Percentiles rank a stretch among this genome's conserved stretches.
phyloP scores from a whole-genome alignment of 129 eudicot species.

The Chrysanthemum makinoi region DNA sequence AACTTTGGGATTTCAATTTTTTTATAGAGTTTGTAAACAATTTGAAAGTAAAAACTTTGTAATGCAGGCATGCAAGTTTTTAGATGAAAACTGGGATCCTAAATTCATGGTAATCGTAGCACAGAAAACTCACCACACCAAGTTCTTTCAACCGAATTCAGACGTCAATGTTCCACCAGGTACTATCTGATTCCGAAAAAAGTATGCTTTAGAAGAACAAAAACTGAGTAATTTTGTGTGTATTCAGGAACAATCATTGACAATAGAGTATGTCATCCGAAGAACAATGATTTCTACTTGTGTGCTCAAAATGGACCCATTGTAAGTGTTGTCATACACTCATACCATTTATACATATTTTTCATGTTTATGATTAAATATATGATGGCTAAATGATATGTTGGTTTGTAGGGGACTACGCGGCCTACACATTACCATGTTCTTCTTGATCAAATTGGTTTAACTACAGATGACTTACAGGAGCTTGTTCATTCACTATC shows the following conservation, averaged over 20 bases:
- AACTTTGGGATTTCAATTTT: background rate
- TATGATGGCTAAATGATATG: background rate
- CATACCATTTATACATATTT: background rate
- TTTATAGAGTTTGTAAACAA: background rate
- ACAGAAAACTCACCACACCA: conserved; percentile 80
- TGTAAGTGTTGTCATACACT: conserved; percentile 53
- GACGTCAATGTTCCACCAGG: conserved; percentile 81
- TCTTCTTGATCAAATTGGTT: conserved; percentile 62
- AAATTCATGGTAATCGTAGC: conserved; percentile 69
- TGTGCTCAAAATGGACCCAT: conserved; percentile 74
- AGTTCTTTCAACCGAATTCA: conserved; percentile 48
- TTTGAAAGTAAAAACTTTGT: conserved; percentile 27
- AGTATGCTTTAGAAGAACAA: background rate
- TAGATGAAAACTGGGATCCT: conserved; percentile 43
- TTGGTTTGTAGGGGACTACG: conserved; percentile 54
- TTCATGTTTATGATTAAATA: background rate
- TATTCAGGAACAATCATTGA: conserved; percentile 65
- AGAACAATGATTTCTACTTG: conserved; percentile 66
- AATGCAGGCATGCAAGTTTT: conserved; percentile 47
- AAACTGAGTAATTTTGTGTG: background rate
- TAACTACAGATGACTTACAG: conserved; percentile 67
- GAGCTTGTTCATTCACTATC: conserved; percentile 77
- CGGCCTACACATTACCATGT: conserved; percentile 90
- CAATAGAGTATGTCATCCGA: conserved; percentile 62
- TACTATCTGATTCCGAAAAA: conserved; percentile 10